Evolutionary conservation across 177 flowering plant genomes (phyloP).

Genomic region (Tripterygium wilfordii): DNA sequence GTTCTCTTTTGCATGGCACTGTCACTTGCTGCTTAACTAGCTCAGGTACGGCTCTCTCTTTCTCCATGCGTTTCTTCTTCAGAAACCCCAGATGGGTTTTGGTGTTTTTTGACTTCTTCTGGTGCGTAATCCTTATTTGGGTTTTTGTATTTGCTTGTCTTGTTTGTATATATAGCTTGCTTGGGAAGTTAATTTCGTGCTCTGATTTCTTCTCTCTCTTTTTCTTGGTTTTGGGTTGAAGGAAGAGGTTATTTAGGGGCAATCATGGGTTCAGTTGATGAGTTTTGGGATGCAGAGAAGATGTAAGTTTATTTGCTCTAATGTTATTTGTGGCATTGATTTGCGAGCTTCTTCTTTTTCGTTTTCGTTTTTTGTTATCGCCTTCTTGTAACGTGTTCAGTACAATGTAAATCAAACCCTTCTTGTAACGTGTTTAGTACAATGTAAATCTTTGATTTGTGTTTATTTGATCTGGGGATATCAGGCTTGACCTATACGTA

Average conservation of each 20-base stretch:
- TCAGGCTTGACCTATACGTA: conserved; percentile 19
- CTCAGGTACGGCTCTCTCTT: not conserved
- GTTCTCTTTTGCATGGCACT: conserved; percentile 22
- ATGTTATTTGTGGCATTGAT: not conserved
- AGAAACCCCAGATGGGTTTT: conserved; percentile 1
- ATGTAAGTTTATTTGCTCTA: conserved; percentile 9
- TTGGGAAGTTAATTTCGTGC: too few species aligned
- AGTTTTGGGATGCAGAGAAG: conserved; percentile 11
- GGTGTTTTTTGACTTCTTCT: not conserved
- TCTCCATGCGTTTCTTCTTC: not conserved
- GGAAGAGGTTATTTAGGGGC: too few species aligned
- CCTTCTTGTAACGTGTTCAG: too few species aligned
- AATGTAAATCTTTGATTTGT: too few species aligned
- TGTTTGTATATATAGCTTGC: too few species aligned
- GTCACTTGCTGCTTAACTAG: conserved; percentile 5
- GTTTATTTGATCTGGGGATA: too few species aligned
- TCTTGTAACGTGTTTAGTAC: too few species aligned
- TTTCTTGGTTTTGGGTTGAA: too few species aligned
- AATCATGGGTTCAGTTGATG: conserved; percentile 10
- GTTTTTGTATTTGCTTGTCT: too few species aligned
- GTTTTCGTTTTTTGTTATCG: too few species aligned
- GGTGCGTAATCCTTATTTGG: not conserved
- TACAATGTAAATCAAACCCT: too few species aligned
- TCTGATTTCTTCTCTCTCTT: not conserved
- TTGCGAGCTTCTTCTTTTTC: too few species aligned